Base-by-base conservation (phyloP, 768 basidiomycete species). In the Cyclocybe aegerita region DNA sequence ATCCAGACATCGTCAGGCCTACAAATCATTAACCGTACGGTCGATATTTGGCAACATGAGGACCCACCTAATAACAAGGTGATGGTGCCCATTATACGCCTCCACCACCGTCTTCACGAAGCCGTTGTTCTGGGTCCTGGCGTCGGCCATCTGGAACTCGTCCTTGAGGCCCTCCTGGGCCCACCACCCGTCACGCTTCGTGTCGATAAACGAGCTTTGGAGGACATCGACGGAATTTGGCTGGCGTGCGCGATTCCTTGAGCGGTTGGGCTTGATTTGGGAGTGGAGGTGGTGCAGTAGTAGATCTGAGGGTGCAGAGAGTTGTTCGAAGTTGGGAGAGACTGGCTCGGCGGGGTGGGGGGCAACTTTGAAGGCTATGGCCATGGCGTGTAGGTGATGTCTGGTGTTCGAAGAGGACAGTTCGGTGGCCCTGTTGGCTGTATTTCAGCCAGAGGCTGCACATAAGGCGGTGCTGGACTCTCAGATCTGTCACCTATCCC, bases 1-100 rank as follows among this genome's bases (percentile, higher is more conserved):
- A 72, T 59, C 75, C 79, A 80, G 33, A 80, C 67, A 56, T 80
- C 78, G 46, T 80, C 79, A 5, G 78, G 79, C 7, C 62, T 62
- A 40, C 8, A 10, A 34, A 37, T 37, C 9, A 14, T 32, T 8
- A n/a, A 10, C 16, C 35, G 38, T 41, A 9, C 8, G 38, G 23
- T 9, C 31, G 14, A 43, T 30, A n/a, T 34, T 11, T 9, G 29
- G 14, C 32, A 38, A 6, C 8, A 11, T 41, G 31, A 32, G 35
- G 32, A 15, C 55, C n/a, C 11, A 60, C 64, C 78, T 67, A 16
- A 78, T 57, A 46, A 74, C 60, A 33, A 80, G 65, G 1, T 67
- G 57, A 37, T 67, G 70, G 47, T 73, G 71, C 3, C 61, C 31
- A 40, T 66, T 70, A 48, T 72, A 73, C 0, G 70, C 70, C 33